Evolutionary conservation across 805 yeast species (phyloP), one percentile per base, ranked within the genome.

Genomic region (Sugiyamaella valdiviana): DNA sequence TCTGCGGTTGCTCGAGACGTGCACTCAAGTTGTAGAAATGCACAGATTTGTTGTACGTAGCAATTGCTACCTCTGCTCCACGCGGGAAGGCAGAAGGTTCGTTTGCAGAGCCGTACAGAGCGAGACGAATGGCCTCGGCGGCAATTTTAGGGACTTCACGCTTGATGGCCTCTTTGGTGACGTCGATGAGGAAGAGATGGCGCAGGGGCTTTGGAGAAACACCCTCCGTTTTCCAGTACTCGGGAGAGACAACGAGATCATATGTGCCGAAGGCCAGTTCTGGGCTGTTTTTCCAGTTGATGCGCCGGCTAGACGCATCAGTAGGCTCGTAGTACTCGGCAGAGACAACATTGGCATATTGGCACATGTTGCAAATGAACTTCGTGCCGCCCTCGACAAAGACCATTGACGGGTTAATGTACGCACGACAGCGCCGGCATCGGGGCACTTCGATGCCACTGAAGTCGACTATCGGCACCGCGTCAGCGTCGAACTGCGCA

Each of bases 401-500:
- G 52, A 77, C 81, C 80, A 85, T 83, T 16, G 81, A 77, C 2
- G 97, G 95, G 63, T 91, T 93, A 53, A 89, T 74, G 64, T 89
- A 93, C 1, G 96, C 79, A 48, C 96, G 78, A 68, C 99, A 93
- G 53, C 98, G 82, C 56, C 79, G 77, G 67, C 99, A 93, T 57
- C 99, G 77, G 29, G 95, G 82, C 0, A 96, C 95, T 0, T 88
- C 87, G 14, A 73, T 73, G 5, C 61, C 60, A 20, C 72, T 67
- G 69, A 78, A 76, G 60, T 86, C 90, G 4, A 83, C 81, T 3
- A 75, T 73, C 0, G 95, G 95, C 1, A 89, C 77, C 14, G 32
- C 9, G 7, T 26, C 32, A 5, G 9, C 32, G 14, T 26, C 32
- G n/a, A 26, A 26, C 1, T 76, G 78, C 14, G 75, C 82, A 42